phyloP scores from a whole-genome alignment of 2,329 filamentous ascomycete species.

The Botrytis squamosa region DNA sequence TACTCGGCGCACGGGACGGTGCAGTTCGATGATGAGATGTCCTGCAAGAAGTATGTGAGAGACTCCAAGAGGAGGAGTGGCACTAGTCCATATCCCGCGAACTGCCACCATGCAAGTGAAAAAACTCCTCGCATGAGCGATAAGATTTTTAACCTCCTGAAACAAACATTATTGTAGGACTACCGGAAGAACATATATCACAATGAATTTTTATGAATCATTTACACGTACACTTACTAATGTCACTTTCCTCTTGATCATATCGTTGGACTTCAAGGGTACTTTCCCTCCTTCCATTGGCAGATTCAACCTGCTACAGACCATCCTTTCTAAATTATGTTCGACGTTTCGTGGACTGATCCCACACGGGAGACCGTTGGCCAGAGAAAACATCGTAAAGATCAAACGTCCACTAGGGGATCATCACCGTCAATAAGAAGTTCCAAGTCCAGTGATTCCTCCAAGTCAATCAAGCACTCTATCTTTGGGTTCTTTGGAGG shows the following conservation, averaged over 20 bases:
- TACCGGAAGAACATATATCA: constrained; percentile 12
- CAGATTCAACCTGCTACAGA: constrained; percentile 23
- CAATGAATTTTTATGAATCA: constrained; percentile 21
- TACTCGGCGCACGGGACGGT: constrained; percentile 16
- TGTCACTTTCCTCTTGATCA: constrained; percentile 12
- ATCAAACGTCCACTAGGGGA: constrained; percentile 23
- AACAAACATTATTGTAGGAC: constrained; percentile 18
- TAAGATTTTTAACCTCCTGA: constrained; percentile 12
- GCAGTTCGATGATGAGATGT: constrained; percentile 19
- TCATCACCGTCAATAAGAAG: constrained; percentile 25
- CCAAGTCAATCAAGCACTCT: constrained; percentile 20
- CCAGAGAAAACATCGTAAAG: constrained; percentile 36
- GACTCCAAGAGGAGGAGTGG: neutral
- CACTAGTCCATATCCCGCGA: constrained; percentile 3
- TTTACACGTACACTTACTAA: constrained; percentile 17
- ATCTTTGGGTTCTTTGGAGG: constrained; percentile 38
- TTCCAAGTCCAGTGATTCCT: constrained; percentile 27
- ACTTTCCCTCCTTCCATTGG: constrained; percentile 2
- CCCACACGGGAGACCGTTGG: constrained; percentile 37
- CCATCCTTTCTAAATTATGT: constrained; percentile 32
- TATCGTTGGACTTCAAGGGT: constrained; percentile 16
- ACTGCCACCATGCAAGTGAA: constrained; percentile 22
- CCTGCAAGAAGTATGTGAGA: constrained; percentile 13
- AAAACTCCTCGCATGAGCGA: constrained; percentile 20
- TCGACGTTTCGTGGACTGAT: constrained; percentile 39